Conservation (phyloP, 2,329 filamentous ascomycete genomes). For the Cryphonectria japonica region DNA sequence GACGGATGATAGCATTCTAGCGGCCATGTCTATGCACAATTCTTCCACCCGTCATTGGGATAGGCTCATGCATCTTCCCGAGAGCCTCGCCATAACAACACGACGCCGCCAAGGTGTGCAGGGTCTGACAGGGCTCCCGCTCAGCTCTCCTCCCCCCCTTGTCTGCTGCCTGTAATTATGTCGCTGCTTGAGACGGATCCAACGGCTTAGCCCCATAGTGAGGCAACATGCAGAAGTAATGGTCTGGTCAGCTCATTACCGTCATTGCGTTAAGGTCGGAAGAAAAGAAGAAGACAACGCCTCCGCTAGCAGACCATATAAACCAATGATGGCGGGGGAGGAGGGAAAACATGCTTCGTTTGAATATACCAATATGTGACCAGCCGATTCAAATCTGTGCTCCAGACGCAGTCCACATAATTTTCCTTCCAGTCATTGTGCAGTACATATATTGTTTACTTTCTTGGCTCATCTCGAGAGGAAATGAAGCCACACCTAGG, state of each 20-base stretch:
- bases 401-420: background rate
- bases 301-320: background rate
- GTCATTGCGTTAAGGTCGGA: background rate
- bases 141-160: background rate
- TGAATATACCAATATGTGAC: background rate
- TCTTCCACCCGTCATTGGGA: slow-evolving; percentile 19
- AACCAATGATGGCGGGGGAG: too few species aligned
- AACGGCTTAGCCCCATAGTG: background rate
- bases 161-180: background rate
- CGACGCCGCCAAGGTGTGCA: background rate
- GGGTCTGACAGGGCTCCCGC: background rate
- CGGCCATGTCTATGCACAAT: slow-evolving; percentile 12
- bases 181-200: background rate
- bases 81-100: background rate
- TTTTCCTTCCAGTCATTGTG: slow-evolving; percentile 3
- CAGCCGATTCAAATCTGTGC: background rate
- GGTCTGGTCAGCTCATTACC: background rate
- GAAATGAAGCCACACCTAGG: background rate
- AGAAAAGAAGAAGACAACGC: background rate
- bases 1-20: slow-evolving; percentile 12
- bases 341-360: background rate
- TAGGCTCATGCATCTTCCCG: slow-evolving; percentile 23
- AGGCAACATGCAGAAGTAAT: slow-evolving; percentile 18
- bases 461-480: background rate
- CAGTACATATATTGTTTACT: background rate